Conservation (phyloP, 768 basidiomycete species). For the Xerocomellus intermedius region DNA sequence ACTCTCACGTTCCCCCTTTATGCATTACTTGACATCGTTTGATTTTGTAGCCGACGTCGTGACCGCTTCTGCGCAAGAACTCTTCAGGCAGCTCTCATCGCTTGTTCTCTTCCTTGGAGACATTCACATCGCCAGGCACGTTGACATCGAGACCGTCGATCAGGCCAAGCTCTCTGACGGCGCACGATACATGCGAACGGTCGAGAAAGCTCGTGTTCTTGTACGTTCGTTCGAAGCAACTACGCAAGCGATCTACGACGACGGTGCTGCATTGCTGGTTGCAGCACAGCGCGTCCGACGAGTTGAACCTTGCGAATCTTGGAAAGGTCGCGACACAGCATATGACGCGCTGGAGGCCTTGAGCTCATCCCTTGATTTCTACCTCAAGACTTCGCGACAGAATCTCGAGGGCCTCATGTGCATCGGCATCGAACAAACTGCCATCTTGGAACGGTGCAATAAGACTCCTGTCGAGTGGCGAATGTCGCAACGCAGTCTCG, state of each 20-base stretch:
- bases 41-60: constrained; percentile 21
- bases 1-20: not conserved
- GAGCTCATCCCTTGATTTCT: constrained; percentile 31
- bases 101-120: constrained; percentile 44
- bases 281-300: constrained; percentile 36
- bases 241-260: constrained; percentile 52
- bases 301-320: constrained; percentile 25
- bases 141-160: constrained; percentile 48
- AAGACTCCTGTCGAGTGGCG: constrained; percentile 46
- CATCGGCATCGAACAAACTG: constrained; percentile 41
- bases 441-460: constrained; percentile 37
- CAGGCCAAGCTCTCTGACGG: constrained; percentile 35
- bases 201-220: constrained; percentile 45
- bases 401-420: constrained; percentile 39
- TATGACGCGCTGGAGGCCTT: constrained; percentile 33
- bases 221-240: constrained; percentile 48
- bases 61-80: constrained; percentile 29
- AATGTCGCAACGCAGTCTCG: constrained; percentile 41
- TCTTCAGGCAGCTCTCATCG: constrained; percentile 39
- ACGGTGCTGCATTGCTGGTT: constrained; percentile 41
- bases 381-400: constrained; percentile 36
- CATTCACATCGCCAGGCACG: constrained; percentile 49
- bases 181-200: constrained; percentile 38
- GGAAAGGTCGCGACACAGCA: constrained; percentile 19
- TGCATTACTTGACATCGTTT: not conserved